Percentiles rank a stretch among this genome's conserved stretches.
These are phyloP conservation scores for Colletotrichum aenigma DNA, from an alignment of 2,329 filamentous ascomycete genomes.

Conservation along the genomic window DNA sequence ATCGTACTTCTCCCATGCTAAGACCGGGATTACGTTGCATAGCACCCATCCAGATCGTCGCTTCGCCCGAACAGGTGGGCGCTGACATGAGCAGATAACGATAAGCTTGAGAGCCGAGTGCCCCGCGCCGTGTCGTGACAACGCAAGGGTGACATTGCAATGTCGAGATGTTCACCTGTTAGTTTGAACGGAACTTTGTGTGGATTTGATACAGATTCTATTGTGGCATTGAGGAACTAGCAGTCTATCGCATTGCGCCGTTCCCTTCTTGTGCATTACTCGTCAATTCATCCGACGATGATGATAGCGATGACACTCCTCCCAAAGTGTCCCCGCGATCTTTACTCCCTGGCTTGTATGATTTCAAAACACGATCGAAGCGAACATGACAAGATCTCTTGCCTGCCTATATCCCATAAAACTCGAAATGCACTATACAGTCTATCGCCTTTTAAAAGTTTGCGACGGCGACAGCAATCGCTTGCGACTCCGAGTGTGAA, in stretches of 20 bases:
- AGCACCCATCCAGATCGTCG: neutral
- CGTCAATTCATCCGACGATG: constrained; percentile 21
- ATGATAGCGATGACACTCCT: constrained; percentile 11
- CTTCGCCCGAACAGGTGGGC: neutral
- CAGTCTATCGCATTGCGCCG: constrained; percentile 14
- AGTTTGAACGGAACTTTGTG: neutral
- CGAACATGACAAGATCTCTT: constrained; percentile 19
- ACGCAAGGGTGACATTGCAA: neutral
- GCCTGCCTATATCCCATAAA: constrained; percentile 20
- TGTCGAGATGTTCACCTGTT: neutral
- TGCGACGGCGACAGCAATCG: constrained; percentile 90
- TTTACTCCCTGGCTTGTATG: constrained; percentile 19
- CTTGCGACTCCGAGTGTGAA: constrained; percentile 92
- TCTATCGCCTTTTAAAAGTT: constrained; percentile 61
- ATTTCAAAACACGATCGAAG: constrained; percentile 20
- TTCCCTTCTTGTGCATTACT: constrained; percentile 17
- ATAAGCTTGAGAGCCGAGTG: neutral
- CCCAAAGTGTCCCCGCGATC: constrained; percentile 20
- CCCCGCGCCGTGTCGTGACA: neutral
- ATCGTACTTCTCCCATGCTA: neutral
- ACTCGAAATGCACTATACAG: constrained; percentile 19
- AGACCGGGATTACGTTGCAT: neutral
- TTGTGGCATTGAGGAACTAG: constrained; percentile 18
- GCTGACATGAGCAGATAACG: neutral
- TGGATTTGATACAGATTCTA: constrained; percentile 19